Conservation (phyloP, 164 flowering plant species). For the Echeveria elegans region DNA sequence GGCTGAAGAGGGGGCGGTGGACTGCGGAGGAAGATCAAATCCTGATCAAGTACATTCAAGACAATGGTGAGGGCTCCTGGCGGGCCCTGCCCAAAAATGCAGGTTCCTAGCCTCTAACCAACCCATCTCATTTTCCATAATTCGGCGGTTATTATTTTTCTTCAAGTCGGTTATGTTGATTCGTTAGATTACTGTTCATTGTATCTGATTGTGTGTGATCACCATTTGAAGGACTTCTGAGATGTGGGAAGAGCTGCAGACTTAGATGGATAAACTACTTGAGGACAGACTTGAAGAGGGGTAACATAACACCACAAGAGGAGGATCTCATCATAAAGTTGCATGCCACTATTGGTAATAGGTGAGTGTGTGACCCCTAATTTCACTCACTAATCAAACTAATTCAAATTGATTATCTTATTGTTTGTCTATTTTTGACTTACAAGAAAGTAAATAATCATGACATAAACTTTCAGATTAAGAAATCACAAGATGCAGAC, state of each 20-base stretch:
- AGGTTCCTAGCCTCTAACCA: not conserved
- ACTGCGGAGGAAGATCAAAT: not conserved
- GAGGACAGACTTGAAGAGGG: slow-evolving; percentile 72
- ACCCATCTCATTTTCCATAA: too few relatives aligned
- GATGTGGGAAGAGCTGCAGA: not conserved
- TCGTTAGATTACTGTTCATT: too few relatives aligned
- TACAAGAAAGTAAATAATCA: not conserved
- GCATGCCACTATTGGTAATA: not conserved
- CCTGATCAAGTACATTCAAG: not conserved
- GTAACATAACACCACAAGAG: slow-evolving; percentile 57
- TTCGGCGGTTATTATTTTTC: too few relatives aligned
- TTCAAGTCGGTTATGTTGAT: too few relatives aligned
- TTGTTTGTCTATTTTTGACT: not conserved
- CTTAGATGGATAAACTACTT: slow-evolving; percentile 55
- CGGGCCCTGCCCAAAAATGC: not conserved
- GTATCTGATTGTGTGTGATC: too few relatives aligned
- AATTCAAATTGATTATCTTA: too few relatives aligned
- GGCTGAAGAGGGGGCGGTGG: not conserved
- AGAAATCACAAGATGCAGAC: not conserved
- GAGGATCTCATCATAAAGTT: slow-evolving; percentile 26
- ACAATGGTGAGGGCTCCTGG: not conserved
- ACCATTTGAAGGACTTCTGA: slow-evolving; percentile 34
- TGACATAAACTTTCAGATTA: not conserved
- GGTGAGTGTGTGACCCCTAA: not conserved
- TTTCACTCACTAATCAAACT: not conserved